A percentile compares a stretch with the other conserved stretches of the same genome.
These are phyloP conservation scores for Trichoderma hamatum DNA, from an alignment of 2,329 filamentous ascomycete genomes.

Conservation along the genomic window DNA sequence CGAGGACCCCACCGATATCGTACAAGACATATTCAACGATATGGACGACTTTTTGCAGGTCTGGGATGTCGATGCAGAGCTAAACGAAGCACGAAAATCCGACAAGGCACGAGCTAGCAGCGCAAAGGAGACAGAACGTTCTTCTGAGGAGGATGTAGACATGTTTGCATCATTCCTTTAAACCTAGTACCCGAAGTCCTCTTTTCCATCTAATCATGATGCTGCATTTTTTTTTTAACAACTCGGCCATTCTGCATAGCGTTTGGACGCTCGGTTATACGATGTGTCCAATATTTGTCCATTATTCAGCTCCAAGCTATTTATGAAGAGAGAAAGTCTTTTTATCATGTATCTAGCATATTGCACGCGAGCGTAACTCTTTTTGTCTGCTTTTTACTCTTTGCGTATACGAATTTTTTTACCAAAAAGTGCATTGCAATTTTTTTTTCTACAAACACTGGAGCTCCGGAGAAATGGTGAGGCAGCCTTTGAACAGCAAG, in stretches of 20 bases:
- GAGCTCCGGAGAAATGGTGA: not conserved
- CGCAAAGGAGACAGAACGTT: not conserved
- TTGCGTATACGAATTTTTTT: not conserved
- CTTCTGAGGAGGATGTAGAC: not conserved
- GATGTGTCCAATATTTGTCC: not conserved
- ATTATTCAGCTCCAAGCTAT: not conserved
- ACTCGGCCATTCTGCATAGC: not conserved
- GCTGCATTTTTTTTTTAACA: not conserved
- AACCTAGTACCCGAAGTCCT: not conserved
- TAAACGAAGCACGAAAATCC: conserved; percentile 37
- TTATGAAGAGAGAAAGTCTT: not conserved
- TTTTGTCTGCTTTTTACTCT: not conserved
- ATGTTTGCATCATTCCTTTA: not conserved
- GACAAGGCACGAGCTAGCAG: conserved; percentile 15
- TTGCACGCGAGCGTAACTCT: not conserved
- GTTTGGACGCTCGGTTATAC: not conserved
- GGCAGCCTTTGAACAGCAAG: not conserved
- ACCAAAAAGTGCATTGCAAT: not conserved
- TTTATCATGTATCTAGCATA: not conserved
- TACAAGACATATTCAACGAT: conserved; percentile 44
- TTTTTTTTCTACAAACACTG: not conserved
- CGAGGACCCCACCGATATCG: conserved; percentile 41
- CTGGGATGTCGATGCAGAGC: conserved; percentile 43
- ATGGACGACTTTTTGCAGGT: conserved; percentile 42
- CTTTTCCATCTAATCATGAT: not conserved